Percentiles rank a stretch among this genome's conserved stretches.
Conservation (phyloP, 176 grass and related monocot genomes). For the Stipa capillata region DNA sequence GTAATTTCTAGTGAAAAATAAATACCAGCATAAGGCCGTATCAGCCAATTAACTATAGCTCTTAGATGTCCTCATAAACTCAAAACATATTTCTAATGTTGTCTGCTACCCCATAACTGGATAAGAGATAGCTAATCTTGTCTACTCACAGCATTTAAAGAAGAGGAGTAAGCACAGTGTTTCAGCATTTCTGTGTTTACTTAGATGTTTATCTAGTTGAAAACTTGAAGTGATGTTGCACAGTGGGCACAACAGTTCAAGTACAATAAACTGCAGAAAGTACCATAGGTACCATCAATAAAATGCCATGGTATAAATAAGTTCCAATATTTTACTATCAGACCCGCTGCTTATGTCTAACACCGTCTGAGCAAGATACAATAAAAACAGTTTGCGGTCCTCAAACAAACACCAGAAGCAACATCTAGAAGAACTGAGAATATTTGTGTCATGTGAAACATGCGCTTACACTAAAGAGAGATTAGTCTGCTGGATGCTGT, state of each 20-base stretch:
- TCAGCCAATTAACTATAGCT: neutral
- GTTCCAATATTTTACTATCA: slow-evolving; percentile 11
- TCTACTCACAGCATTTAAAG: neutral
- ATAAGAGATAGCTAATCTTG: neutral
- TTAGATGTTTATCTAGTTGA: slow-evolving; percentile 21
- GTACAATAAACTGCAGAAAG: slow-evolving; percentile 2
- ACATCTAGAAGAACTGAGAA: slow-evolving; percentile 17
- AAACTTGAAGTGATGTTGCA: slow-evolving; percentile 6
- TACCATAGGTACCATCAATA: neutral
- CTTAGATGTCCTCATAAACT: slow-evolving; percentile 1
- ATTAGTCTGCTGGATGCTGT: slow-evolving; percentile 57
- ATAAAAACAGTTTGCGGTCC: slow-evolving; percentile 20
- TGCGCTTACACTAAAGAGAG: slow-evolving; percentile 61
- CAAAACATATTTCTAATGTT: neutral
- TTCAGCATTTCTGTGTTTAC: neutral
- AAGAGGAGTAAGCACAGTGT: neutral
- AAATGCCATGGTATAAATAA: neutral
- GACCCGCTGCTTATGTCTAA: neutral
- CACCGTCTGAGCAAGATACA: slow-evolving; percentile 11
- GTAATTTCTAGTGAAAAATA: neutral
- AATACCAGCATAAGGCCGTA: slow-evolving; percentile 14
- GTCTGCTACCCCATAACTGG: neutral
- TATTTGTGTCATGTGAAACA: slow-evolving; percentile 38
- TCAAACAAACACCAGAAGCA: slow-evolving; percentile 18
- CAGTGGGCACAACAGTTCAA: slow-evolving; percentile 3